phyloP scores from a whole-genome alignment of 768 basidiomycete species.

The Termitomyces sp. region DNA sequence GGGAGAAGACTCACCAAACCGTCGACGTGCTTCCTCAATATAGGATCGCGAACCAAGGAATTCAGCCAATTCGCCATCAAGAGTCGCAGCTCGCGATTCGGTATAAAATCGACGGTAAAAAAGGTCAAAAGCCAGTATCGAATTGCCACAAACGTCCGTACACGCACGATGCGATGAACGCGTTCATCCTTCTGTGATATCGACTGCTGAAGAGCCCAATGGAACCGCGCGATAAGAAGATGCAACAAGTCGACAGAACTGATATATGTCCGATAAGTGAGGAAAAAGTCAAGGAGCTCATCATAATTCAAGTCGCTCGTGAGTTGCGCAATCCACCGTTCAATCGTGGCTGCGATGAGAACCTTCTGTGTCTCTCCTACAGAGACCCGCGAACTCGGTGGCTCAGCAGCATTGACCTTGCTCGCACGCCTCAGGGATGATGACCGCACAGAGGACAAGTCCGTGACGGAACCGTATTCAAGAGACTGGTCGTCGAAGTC shows the following conservation, averaged over 20 bases:
- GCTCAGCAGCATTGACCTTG: constrained; percentile 29
- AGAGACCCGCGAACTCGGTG: constrained; percentile 16
- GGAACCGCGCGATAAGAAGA: constrained; percentile 81
- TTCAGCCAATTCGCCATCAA: constrained; percentile 81
- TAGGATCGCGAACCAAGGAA: constrained; percentile 66
- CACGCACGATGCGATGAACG: constrained; percentile 73
- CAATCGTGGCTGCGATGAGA: constrained; percentile 87
- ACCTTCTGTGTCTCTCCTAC: constrained; percentile 38
- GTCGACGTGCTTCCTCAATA: constrained; percentile 60
- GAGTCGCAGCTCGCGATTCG: constrained; percentile 71
- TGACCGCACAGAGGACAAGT: constrained; percentile 23
- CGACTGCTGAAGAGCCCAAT: constrained; percentile 72
- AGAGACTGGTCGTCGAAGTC: constrained; percentile 29
- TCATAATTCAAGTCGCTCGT: constrained; percentile 86
- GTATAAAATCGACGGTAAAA: constrained; percentile 84
- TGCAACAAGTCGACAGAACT: constrained; percentile 75
- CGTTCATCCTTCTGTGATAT: constrained; percentile 59
- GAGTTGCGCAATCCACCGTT: constrained; percentile 89
- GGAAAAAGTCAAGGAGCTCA: constrained; percentile 85
- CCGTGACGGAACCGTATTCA: constrained; percentile 32
- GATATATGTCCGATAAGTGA: constrained; percentile 88
- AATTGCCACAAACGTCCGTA: constrained; percentile 86
- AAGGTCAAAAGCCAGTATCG: constrained; percentile 91
- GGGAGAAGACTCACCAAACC: constrained; percentile 53
- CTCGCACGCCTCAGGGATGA: constrained; percentile 32